Base-by-base conservation (phyloP, 2,329 filamentous ascomycete genomes). In the Lojkania enalia region DNA sequence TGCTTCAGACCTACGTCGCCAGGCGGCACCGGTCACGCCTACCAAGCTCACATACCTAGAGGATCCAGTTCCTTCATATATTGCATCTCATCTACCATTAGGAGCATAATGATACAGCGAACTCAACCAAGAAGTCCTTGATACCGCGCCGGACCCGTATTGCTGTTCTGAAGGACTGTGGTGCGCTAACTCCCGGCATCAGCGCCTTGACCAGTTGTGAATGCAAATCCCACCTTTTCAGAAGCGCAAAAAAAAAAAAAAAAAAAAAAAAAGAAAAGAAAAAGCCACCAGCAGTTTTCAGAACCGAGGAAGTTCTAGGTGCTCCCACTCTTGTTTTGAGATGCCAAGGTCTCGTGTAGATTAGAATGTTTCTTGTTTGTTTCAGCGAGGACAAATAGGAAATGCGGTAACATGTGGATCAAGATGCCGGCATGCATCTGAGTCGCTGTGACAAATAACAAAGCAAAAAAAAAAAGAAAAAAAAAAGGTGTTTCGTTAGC, bases 401-500 rank as follows among this genome's bases (percentile, higher is more conserved):
- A 11, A 9, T 6, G 9, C 16, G 14, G 11, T 15, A 33, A 16
- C 14, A 16, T 9, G 11, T 12, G 16, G 30, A 33, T 11, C 7
- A 33, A 19, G 36, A 18, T 20, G 36, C 36, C 20, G 18, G 15
- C 3, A 39, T 39, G 36, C 36, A 20, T 29, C 36, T n/a, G n/a
- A n/a, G n/a, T n/a, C n/a, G n/a, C n/a, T n/a, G n/a, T n/a, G n/a
- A n/a, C n/a, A n/a, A n/a, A n/a, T n/a, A 11, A 13, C 13, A 25
- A 21, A 14, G 19, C 25, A 20, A 21, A 3, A 38, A 32, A 44
- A 31, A 44, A 32, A 11, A 7, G 27, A 25, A 42, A 32, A 51
- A 48, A 42, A 42, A 36, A 66, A 66, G 46, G 56, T 63, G 54
- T 65, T 58, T 66, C 63, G 60, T 66, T 14, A 61, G 46, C 65